Percentiles rank a stretch among this genome's conserved stretches.
Conservation (phyloP, 169 alveolate species). For the Pseudocohnilembus persalinus region DNA sequence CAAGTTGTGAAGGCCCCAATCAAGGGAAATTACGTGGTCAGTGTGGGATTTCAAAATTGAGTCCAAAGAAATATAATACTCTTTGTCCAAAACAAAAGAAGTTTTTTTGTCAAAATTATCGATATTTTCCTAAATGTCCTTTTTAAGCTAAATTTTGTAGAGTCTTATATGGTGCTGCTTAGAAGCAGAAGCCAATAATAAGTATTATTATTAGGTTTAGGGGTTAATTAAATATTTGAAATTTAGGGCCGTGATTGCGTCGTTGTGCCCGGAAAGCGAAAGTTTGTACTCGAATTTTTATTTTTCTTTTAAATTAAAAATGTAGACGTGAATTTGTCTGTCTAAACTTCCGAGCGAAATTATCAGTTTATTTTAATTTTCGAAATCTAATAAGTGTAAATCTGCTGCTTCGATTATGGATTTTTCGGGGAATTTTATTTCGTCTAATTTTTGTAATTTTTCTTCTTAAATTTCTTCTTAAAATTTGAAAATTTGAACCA, state of each 20-base stretch:
- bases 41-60: slow-evolving; percentile 64
- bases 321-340: slow-evolving; percentile 36
- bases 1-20: slow-evolving; percentile 39
- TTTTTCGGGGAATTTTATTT: slow-evolving; percentile 38
- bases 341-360: slow-evolving; percentile 50
- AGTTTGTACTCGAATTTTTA: slow-evolving; percentile 30
- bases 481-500: background rate
- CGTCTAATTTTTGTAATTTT: slow-evolving; percentile 13
- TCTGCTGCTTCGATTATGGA: slow-evolving; percentile 43
- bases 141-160: slow-evolving; percentile 41
- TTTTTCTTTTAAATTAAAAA: slow-evolving; percentile 31
- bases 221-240: slow-evolving; percentile 1
- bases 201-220: slow-evolving; percentile 30
- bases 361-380: slow-evolving; percentile 34
- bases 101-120: slow-evolving; percentile 31
- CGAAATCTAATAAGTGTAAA: slow-evolving; percentile 24
- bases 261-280: slow-evolving; percentile 54
- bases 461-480: background rate
- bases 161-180: slow-evolving; percentile 53
- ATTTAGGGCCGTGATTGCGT: slow-evolving; percentile 51
- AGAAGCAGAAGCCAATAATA: slow-evolving; percentile 51
- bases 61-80: slow-evolving; percentile 69
- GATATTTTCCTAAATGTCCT: background rate
- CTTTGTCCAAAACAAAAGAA: slow-evolving; percentile 23
- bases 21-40: slow-evolving; percentile 62